These are phyloP conservation scores for Talaromyces sp. DNA, from an alignment of 2,329 filamentous ascomycete genomes.

Conservation along the genomic window DNA sequence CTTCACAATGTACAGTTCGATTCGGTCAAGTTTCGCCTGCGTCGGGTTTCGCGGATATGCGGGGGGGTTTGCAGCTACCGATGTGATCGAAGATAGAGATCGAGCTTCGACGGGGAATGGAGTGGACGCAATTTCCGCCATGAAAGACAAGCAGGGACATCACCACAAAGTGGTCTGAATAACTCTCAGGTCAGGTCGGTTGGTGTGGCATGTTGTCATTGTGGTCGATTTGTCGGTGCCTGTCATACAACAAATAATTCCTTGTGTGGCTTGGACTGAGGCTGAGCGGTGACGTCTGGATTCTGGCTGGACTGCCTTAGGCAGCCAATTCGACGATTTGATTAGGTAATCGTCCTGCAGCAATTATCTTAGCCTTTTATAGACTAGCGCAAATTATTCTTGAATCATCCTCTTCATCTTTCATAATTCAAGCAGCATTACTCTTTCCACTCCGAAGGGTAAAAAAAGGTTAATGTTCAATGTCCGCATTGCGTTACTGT, in stretches of 20 bases:
- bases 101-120: constrained; percentile 67
- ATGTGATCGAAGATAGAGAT: constrained; percentile 75
- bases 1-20: constrained; percentile 86
- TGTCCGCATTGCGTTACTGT: not conserved
- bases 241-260: not conserved
- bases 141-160: constrained; percentile 4
- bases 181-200: not conserved
- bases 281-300: not conserved
- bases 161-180: not conserved
- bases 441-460: not conserved
- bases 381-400: not conserved
- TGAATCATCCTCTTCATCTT: not conserved
- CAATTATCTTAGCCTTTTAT: not conserved
- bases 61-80: constrained; percentile 80
- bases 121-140: constrained; percentile 13
- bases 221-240: not conserved
- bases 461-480: not conserved
- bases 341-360: not conserved
- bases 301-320: not conserved
- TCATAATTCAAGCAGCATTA: not conserved
- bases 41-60: constrained; percentile 76
- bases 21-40: constrained; percentile 63
- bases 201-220: not conserved
- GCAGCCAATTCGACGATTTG: not conserved
- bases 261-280: constrained; percentile 4